Base-by-base conservation (phyloP, 1,284 basidiomycete genomes). In the Leccinum subatratum region DNA sequence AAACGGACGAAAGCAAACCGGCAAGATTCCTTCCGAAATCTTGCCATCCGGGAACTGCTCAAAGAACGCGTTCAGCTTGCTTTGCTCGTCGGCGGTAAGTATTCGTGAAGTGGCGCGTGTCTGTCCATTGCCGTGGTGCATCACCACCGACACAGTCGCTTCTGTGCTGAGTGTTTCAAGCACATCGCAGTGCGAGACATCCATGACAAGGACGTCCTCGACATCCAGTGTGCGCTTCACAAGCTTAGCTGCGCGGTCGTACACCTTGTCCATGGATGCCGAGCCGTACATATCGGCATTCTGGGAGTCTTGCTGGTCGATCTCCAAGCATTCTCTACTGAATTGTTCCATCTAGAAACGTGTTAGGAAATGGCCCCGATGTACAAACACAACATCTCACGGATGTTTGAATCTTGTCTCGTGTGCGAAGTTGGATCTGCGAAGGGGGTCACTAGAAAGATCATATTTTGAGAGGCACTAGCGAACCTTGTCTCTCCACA, bases 291-390 rank as follows among this genome's bases (percentile, higher is more conserved):
- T 68, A 63, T 79, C 70, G 62, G 67, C 22, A 22, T 64, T 73
- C 63, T 68, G 68, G 37, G 72, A 73, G 9, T 80, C 77, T 67
- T 89, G 84, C 65, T 83, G 87, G 74, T 97, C 94, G 71, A 96
- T 92, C 76, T 97, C 95, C 54, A 98, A 84, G 73, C 95, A 96
- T 78, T 98, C 94, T 61, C 95, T 88, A 62, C 93, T 96, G 75
- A 98, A 98, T 71, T 93, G 87, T 77, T 97, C 95, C 93, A 97
- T 97, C 83, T 92, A 69, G 16, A 63, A 68, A 45, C 51, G 25
- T 63, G 39, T 68, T 48, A 63, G 16, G 25, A 64, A 12, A 28
- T 14, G 32, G 61, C 45, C 6, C 30, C 48, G 14, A 28, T 58
- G 25, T 57, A n/a, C 62, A 60, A 58, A 60, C 45, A 61, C 30